Base-by-base conservation (phyloP, 768 basidiomycete species). In the Pulveroboletus ravenelii region DNA sequence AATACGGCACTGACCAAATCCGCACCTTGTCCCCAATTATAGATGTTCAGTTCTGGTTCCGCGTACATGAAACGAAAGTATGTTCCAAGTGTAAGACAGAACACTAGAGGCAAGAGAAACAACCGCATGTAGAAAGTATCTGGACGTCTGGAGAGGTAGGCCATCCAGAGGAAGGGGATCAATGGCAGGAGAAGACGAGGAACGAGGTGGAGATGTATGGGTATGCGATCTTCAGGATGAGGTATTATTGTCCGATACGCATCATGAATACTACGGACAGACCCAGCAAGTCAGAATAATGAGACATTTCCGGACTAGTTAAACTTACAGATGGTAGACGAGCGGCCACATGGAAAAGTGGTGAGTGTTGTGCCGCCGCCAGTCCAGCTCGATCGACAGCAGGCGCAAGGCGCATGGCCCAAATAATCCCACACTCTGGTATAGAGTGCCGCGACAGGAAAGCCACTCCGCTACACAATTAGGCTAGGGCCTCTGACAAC, bases 21-120 rank as follows among this genome's bases (percentile, higher is more conserved):
- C 81, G 62, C 53, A 87, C 87, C 77, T 75, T 79, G 76, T 14
- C 78, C 81, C 84, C 82, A 89, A 51, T 89, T 87, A 61, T 78
- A 83, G 32, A 84, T 74, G 56, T 81, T 81, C 34, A 78, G 58
- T 39, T 73, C 70, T 14, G 84, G 80, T n/a, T 73, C 70, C 12
- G 72, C 73, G 72, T 78, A 82, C 10, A 69, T 71, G 64, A 77
- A 85, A 27, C 78, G 73, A 64, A 78, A 86, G 6, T 80, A 79
- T 0, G 77, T 73, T 20, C 78, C 72, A 7, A 87, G 55, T 18
- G 77, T 71, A 7, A 74, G 65, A 5, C 66, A 63, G 29, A 89
- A 58, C 7, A 79, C 76, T 2, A 74, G 66, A 0, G 88, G 89
- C 1, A 90, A 70, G 3, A 89, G 63, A 0, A 82, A 69, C 2